A percentile compares a stretch with the other conserved stretches of the same genome.
phyloP scores from a whole-genome alignment of 1,139 yeast species.

The Zhuliangozyma blackwelliae region DNA sequence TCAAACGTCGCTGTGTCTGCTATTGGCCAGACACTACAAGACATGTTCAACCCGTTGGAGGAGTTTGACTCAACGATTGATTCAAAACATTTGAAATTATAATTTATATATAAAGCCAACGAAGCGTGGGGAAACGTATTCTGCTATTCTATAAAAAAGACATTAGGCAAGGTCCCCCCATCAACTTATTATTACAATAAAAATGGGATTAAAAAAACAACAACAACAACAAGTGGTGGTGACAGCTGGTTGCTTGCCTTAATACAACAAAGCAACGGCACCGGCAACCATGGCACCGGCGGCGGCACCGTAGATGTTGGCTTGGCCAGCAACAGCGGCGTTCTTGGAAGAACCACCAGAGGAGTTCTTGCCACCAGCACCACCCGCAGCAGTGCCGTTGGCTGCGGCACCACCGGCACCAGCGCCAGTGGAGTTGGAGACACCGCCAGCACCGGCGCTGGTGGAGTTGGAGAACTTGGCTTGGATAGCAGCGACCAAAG shows the following conservation, averaged over 20 bases:
- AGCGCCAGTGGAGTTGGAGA: conserved; percentile 5
- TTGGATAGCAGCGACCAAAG: conserved; percentile 11
- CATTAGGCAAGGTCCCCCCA: no score
- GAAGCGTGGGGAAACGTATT: no score
- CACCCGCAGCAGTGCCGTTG: conserved; percentile 6
- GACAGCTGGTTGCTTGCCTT: neutral
- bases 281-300: conserved; percentile 60
- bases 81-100: conserved; percentile 3
- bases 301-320: conserved; percentile 50
- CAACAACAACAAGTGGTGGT: no score
- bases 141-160: no score
- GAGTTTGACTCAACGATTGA: conserved; percentile 10
- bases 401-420: conserved; percentile 4
- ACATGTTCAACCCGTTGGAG: conserved; percentile 10
- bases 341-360: conserved; percentile 4
- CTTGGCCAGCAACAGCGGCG: conserved; percentile 46
- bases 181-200: neutral
- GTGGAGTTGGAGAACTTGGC: conserved; percentile 8
- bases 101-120: conserved; percentile 2
- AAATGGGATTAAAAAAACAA: neutral
- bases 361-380: conserved; percentile 2
- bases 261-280: conserved; percentile 38
- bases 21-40: conserved; percentile 2
- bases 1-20: no score
- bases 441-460: conserved; percentile 6